phyloP scores from a whole-genome alignment of 305 asterid species.

The Fraxinus sp. region DNA sequence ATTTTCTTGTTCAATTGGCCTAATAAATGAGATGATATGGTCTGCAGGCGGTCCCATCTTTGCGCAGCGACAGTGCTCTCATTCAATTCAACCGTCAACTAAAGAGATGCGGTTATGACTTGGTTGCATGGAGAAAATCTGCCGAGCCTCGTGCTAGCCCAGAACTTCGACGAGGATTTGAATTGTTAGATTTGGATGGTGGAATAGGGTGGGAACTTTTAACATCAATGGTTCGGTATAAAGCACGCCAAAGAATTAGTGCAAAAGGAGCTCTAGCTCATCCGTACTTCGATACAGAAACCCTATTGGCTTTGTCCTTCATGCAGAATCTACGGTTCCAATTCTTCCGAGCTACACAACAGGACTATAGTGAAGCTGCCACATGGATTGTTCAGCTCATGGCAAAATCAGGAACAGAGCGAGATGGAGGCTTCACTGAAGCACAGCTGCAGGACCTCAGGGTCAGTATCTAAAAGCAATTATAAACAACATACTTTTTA shows the following conservation, averaged over 20 bases:
- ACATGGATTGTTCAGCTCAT: slow-evolving; percentile 74
- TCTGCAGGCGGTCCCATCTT: slow-evolving; percentile 77
- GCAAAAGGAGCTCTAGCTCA: slow-evolving; percentile 90
- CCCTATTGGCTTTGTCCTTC: slow-evolving; percentile 72
- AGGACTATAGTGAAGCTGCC: slow-evolving; percentile 82
- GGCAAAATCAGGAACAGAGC: slow-evolving; percentile 87
- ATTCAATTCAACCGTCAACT: slow-evolving; percentile 90
- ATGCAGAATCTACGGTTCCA: slow-evolving; percentile 80
- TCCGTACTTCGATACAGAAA: slow-evolving; percentile 90
- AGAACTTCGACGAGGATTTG: slow-evolving; percentile 81
- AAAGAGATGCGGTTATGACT: slow-evolving; percentile 76
- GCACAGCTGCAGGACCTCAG: slow-evolving; percentile 82
- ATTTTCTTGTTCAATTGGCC: background rate
- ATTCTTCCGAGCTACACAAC: slow-evolving; percentile 76
- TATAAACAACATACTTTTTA: background rate
- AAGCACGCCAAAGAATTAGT: slow-evolving; percentile 77
- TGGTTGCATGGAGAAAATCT: slow-evolving; percentile 64
- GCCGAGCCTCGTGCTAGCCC: slow-evolving; percentile 79
- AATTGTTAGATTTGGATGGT: slow-evolving; percentile 75
- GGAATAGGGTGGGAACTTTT: slow-evolving; percentile 95
- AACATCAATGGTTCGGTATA: slow-evolving; percentile 81
- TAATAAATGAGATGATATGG: background rate
- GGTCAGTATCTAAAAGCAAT: slow-evolving; percentile 34
- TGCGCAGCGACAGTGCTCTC: slow-evolving; percentile 67
- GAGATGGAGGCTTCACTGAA: slow-evolving; percentile 93